Evolutionary conservation across 1,284 basidiomycete species (phyloP).

Genomic region (Austroboletus novae-zelandiae): DNA sequence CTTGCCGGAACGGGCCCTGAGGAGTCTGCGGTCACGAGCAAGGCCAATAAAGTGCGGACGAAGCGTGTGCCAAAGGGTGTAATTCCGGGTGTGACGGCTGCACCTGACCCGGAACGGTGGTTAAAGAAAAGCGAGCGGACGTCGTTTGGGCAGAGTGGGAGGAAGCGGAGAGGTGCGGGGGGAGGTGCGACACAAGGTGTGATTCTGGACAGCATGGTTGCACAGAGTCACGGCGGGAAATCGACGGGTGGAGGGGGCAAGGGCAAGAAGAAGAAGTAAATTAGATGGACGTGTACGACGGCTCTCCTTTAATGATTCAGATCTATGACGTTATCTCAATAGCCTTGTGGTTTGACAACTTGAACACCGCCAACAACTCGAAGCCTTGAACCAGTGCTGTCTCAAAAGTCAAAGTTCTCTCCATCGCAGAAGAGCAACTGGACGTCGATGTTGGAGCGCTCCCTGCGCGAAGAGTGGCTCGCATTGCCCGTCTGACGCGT

Average conservation of each 20-base stretch:
- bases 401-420: neutral
- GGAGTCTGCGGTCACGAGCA: conserved; percentile 24
- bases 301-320: conserved; percentile 24
- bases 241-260: conserved; percentile 41
- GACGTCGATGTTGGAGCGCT: conserved; percentile 2
- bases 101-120: conserved; percentile 80
- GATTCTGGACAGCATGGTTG: conserved; percentile 33
- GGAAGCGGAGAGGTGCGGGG: conserved; percentile 45
- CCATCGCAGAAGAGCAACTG: neutral
- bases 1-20: conserved; percentile 25
- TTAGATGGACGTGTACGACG: conserved; percentile 27
- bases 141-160: conserved; percentile 42
- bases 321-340: conserved; percentile 11
- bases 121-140: conserved; percentile 77
- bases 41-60: conserved; percentile 54
- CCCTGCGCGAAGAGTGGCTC: conserved; percentile 15
- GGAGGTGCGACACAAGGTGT: conserved; percentile 67
- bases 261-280: conserved; percentile 51
- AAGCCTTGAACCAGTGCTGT: neutral
- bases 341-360: neutral
- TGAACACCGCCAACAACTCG: neutral
- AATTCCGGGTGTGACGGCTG: conserved; percentile 69
- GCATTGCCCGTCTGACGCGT: conserved; percentile 20
- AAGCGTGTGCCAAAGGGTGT: conserved; percentile 71
- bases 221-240: conserved; percentile 35